Evolutionary conservation across 257 asterid genomes (phyloP).

Genomic region (Mitragyna speciosa): DNA sequence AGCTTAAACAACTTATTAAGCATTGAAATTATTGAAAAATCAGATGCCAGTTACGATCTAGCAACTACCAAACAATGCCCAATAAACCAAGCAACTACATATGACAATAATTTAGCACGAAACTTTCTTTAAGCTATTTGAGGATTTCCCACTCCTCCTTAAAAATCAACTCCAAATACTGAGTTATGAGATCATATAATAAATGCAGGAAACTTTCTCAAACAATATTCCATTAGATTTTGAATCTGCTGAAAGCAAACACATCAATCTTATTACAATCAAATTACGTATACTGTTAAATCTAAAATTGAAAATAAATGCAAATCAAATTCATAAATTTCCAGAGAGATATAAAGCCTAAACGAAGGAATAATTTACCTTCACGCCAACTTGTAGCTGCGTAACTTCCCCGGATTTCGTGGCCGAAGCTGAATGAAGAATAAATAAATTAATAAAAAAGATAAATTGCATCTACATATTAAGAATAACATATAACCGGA

Average conservation of each 20-base stretch:
- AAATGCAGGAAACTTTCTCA: not conserved
- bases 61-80: too few species aligned
- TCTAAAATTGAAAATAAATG: not conserved
- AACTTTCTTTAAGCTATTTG: too few species aligned
- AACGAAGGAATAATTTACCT: constrained; percentile 41
- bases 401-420: constrained; percentile 86
- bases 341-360: not conserved
- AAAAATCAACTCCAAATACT: not conserved
- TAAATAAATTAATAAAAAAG: constrained; percentile 6
- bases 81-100: not conserved
- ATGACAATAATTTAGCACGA: not conserved
- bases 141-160: not conserved
- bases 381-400: constrained; percentile 93
- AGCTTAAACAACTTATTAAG: too few species aligned
- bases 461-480: not conserved
- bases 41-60: not conserved
- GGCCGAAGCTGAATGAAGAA: constrained; percentile 48
- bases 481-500: not conserved
- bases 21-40: too few species aligned
- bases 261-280: not conserved
- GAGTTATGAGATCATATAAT: not conserved
- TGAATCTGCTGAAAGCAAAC: not conserved
- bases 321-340: not conserved
- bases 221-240: not conserved
- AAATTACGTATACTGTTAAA: not conserved